A percentile compares a stretch with the other conserved stretches of the same genome.
phyloP scores from a whole-genome alignment of 2,329 filamentous ascomycete species.

The Chrysoporthe austroafricana region DNA sequence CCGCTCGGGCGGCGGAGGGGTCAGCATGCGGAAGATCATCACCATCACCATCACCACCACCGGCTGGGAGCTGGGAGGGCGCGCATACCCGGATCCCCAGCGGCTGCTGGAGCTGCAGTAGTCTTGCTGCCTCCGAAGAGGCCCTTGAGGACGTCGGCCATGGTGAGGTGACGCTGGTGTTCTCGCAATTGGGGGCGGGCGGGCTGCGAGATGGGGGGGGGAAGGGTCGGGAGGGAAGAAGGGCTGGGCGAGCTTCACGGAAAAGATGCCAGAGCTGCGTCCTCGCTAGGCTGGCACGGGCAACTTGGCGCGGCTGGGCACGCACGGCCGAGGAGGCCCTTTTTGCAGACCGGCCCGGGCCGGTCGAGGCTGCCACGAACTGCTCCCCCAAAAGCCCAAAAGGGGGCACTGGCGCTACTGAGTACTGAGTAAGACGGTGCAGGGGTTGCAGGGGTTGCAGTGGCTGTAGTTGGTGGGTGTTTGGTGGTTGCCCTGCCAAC shows the following conservation, averaged over 20 bases:
- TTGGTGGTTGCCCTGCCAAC: background rate
- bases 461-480: too few relatives aligned
- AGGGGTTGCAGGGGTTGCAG: too few relatives aligned
- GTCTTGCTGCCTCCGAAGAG: conserved; percentile 68
- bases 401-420: too few relatives aligned
- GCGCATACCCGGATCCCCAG: conserved; percentile 66
- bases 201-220: conserved; percentile 22
- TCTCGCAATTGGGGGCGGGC: conserved; percentile 14
- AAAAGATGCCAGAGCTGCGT: conserved; percentile 2
- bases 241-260: background rate
- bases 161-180: conserved; percentile 33
- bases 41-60: too few relatives aligned
- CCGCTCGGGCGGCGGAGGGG: background rate
- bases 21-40: background rate
- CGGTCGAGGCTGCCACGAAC: too few relatives aligned
- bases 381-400: too few relatives aligned
- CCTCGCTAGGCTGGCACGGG: too few relatives aligned
- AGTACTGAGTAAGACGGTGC: too few relatives aligned
- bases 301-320: too few relatives aligned
- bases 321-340: background rate
- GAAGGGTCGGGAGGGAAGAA: background rate
- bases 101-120: conserved; percentile 51
- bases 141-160: conserved; percentile 67
- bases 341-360: too few relatives aligned
- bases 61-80: background rate